These are phyloP conservation scores for Dimocarpus longan DNA, from an alignment of 345 rosid genomes.

Conservation along the genomic window DNA sequence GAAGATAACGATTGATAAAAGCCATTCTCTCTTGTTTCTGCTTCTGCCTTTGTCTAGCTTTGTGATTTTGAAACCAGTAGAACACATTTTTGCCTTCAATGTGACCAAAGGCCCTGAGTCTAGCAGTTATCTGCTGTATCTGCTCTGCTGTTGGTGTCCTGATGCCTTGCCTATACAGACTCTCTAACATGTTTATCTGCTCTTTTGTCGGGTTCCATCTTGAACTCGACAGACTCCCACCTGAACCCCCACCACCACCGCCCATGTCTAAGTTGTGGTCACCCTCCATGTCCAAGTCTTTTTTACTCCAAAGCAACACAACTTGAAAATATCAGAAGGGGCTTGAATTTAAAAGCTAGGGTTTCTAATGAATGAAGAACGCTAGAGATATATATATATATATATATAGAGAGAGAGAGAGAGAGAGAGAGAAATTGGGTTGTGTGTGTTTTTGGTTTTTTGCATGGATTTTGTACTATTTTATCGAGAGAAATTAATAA, in stretches of 20 bases:
- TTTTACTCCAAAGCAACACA: neutral
- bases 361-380: slow-evolving; percentile 15
- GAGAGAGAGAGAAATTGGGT: neutral
- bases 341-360: slow-evolving; percentile 15
- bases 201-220: slow-evolving; percentile 97
- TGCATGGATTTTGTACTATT: slow-evolving; percentile 27
- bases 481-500: neutral
- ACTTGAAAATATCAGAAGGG: neutral
- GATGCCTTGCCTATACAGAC: slow-evolving; percentile 68
- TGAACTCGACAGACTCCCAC: slow-evolving; percentile 40
- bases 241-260: neutral
- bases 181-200: slow-evolving; percentile 75
- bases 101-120: slow-evolving; percentile 73
- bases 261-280: slow-evolving; percentile 20
- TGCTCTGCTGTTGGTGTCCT: slow-evolving; percentile 91
- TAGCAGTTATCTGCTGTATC: slow-evolving; percentile 80
- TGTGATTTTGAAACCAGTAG: slow-evolving; percentile 98
- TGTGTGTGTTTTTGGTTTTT: neutral
- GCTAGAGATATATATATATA: neutral
- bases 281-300: slow-evolving; percentile 22
- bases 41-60: slow-evolving; percentile 93
- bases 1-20: slow-evolving; percentile 54
- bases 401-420: slow-evolving; percentile 23
- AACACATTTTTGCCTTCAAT: slow-evolving; percentile 99
- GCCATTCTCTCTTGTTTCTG: slow-evolving; percentile 76